These are phyloP conservation scores for Crepidotus variabilis DNA, from an alignment of 768 basidiomycete genomes.

Conservation along the genomic window DNA sequence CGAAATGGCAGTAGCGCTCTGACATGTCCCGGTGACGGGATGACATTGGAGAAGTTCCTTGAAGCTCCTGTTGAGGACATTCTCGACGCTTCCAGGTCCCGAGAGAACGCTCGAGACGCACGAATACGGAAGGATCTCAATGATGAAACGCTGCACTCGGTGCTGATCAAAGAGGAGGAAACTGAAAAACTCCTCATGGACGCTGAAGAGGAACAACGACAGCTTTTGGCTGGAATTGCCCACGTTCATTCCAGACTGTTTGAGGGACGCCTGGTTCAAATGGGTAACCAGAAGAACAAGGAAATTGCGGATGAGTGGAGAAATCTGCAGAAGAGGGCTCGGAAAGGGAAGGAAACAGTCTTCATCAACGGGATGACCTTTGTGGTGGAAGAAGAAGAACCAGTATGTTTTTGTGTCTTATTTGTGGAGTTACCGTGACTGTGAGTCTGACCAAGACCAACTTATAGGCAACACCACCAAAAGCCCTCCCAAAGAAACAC, in stretches of 20 bases:
- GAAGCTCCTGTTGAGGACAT: slow-evolving; percentile 1
- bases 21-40: neutral
- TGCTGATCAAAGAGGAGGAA: neutral
- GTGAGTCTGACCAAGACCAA: neutral
- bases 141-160: neutral
- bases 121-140: neutral
- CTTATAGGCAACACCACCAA: neutral
- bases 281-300: neutral
- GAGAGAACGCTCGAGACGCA: neutral
- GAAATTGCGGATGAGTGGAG: slow-evolving; percentile 1
- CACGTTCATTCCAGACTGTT: slow-evolving; percentile 1
- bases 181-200: neutral
- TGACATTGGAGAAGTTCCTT: slow-evolving; percentile 1
- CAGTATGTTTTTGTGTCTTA: neutral
- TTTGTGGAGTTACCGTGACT: neutral
- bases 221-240: neutral
- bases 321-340: neutral
- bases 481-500: neutral
- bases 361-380: neutral
- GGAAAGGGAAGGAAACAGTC: neutral
- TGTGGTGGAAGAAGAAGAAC: neutral
- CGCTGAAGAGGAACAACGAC: neutral
- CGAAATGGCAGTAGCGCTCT: slow-evolving; percentile 1
- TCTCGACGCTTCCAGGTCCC: neutral
- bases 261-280: neutral